phyloP scores from a whole-genome alignment of 768 basidiomycete species.

The Trametes villosa region DNA sequence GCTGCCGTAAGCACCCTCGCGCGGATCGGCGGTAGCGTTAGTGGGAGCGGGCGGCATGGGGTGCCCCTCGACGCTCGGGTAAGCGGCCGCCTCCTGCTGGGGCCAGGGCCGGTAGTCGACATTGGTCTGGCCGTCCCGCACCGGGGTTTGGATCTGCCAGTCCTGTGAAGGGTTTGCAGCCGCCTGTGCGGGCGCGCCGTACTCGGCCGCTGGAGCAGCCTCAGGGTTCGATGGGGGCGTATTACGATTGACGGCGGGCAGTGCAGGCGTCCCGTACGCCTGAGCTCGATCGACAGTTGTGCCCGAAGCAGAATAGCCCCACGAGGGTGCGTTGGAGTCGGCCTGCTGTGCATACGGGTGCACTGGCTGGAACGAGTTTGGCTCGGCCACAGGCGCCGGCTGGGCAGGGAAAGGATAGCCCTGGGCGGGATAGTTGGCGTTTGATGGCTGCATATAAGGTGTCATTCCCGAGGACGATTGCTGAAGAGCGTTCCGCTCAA shows the following conservation, averaged over 20 bases:
- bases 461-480: slow-evolving; percentile 36
- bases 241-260: slow-evolving; percentile 56
- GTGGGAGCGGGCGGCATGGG: slow-evolving; percentile 20
- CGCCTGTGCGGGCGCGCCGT: slow-evolving; percentile 23
- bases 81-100: slow-evolving; percentile 22
- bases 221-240: slow-evolving; percentile 26
- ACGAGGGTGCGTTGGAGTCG: slow-evolving; percentile 48
- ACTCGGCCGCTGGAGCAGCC: slow-evolving; percentile 20
- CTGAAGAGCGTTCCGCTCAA: slow-evolving; percentile 19
- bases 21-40: slow-evolving; percentile 21
- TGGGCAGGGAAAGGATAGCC: slow-evolving; percentile 51
- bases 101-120: slow-evolving; percentile 32
- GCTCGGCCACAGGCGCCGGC: slow-evolving; percentile 44
- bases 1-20: slow-evolving; percentile 25
- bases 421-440: slow-evolving; percentile 46
- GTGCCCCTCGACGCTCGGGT: slow-evolving; percentile 27
- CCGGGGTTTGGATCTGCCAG: slow-evolving; percentile 28
- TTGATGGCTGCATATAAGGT: slow-evolving; percentile 46
- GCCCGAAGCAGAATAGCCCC: slow-evolving; percentile 52
- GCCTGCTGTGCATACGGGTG: slow-evolving; percentile 46
- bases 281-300: slow-evolving; percentile 44
- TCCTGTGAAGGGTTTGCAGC: slow-evolving; percentile 23
- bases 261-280: slow-evolving; percentile 45
- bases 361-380: slow-evolving; percentile 46
- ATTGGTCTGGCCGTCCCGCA: slow-evolving; percentile 26